phyloP scores from a whole-genome alignment of 805 yeast genomes.

The Maudiozyma barnettii region DNA sequence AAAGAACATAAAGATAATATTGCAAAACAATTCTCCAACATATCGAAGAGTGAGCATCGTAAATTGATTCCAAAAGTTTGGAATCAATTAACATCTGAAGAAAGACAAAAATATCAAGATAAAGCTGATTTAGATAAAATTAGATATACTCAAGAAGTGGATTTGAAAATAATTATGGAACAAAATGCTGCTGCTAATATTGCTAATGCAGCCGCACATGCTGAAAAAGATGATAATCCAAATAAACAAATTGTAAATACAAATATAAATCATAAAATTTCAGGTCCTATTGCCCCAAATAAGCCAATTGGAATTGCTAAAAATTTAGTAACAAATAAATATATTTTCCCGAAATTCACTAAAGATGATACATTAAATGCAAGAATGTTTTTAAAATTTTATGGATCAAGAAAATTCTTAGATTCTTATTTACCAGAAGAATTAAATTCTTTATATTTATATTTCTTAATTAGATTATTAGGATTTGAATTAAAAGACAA shows the following conservation, averaged over 20 bases:
- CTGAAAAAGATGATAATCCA: neutral
- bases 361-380: constrained; percentile 39
- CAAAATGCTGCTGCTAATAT: neutral
- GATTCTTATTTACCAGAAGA: constrained; percentile 51
- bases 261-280: neutral
- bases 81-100: neutral
- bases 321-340: constrained; percentile 23
- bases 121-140: neutral
- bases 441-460: constrained; percentile 48
- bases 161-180: neutral
- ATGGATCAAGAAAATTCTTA: constrained; percentile 54
- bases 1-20: neutral
- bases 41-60: neutral
- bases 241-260: neutral
- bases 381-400: constrained; percentile 43
- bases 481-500: constrained; percentile 43
- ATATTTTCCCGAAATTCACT: constrained; percentile 31
- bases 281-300: constrained; percentile 11
- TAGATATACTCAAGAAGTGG: neutral
- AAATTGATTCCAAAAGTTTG: neutral
- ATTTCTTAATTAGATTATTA: constrained; percentile 46
- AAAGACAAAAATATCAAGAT: neutral
- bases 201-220: neutral
- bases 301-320: constrained; percentile 17
- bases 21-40: neutral